Evolutionary conservation across 768 basidiomycete genomes (phyloP), one percentile per base, ranked within the genome.

Genomic region (Rubroboletus pulcherrimus): DNA sequence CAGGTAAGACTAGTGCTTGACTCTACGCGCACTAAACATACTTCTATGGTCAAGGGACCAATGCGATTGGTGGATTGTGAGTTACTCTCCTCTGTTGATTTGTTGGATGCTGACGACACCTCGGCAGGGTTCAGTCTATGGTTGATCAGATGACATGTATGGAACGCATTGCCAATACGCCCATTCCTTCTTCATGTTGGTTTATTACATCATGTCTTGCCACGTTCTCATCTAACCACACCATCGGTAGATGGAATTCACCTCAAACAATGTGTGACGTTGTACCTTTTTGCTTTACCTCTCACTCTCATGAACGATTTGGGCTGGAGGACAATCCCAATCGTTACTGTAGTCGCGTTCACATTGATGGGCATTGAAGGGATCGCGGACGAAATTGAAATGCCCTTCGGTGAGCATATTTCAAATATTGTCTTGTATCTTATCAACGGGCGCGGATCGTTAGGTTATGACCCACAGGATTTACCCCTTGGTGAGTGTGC

Each of bases 321-420:
- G 62, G 86, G 86, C 34, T 93, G 91, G 89, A 81, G 78, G 45
- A 89, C 89, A 66, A 78, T 96, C 10, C 90, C 89, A n/a, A 78
- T 94, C 26, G 85, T 92, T 19, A 93, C 91, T 21, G 82, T 89
- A 14, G 87, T 94, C 30, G 85, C 91, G 8, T 93, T 95, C 75
- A 94, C 90, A 0, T 81, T 97, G 50, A 93, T 94, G 83, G 93
- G 93, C 17, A 91, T 98, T 49, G 94, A 97, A 76, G 93, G 93
- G 5, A 98, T 97, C 60, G 94, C 95, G 0, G 88, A 95, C 57
- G 86, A 93, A 71, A 93, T 96, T 61, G 94, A 97, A 71, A 89
- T 90, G 86, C 95, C 95, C 0, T 97, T 97, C 62, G 94, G 93
- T 87, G 57, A 45, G 77, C 70, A 24, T 17, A 40, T 19, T 33